Evolutionary conservation across 164 flowering plant species (phyloP).

Genomic region (Pachysandra terminalis): DNA sequence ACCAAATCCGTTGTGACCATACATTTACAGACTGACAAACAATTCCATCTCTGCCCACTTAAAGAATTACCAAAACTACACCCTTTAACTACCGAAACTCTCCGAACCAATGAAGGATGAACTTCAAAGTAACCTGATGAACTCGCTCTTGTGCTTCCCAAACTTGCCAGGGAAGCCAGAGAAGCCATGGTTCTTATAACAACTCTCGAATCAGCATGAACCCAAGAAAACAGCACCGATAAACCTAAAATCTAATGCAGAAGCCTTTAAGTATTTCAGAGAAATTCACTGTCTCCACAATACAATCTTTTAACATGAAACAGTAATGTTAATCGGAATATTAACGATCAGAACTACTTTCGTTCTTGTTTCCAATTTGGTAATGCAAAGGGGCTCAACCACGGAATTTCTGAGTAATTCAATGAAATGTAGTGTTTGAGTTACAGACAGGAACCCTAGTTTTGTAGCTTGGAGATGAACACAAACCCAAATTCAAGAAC

Average conservation of each 20-base stretch:
- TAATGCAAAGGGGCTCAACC: neutral
- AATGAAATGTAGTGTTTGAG: neutral
- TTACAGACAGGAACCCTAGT: constrained; percentile 4
- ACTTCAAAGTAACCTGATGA: constrained; percentile 41
- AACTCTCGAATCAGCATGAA: constrained; percentile 10
- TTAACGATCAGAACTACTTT: neutral
- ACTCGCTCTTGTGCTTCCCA: constrained; percentile 54
- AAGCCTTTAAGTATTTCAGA: neutral
- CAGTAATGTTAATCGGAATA: no score
- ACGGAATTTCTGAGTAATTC: constrained; percentile 4
- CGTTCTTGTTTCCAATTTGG: neutral
- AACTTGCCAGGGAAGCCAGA: constrained; percentile 67
- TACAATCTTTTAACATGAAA: neutral
- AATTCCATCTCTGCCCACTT: constrained; percentile 43
- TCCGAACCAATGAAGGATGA: constrained; percentile 23
- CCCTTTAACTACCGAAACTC: constrained; percentile 28
- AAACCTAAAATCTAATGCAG: constrained; percentile 2
- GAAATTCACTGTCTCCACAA: neutral
- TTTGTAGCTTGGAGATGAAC: neutral
- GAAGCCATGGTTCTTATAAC: constrained; percentile 43
- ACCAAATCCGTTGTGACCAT: constrained; percentile 55
- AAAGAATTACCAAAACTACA: constrained; percentile 21
- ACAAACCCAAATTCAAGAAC: neutral
- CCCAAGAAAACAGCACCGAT: constrained; percentile 5
- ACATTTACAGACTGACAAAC: constrained; percentile 53